Evolutionary conservation across 805 yeast species (phyloP), one percentile per base, ranked within the genome.

Genomic region (Nakazawaea ernobii): DNA sequence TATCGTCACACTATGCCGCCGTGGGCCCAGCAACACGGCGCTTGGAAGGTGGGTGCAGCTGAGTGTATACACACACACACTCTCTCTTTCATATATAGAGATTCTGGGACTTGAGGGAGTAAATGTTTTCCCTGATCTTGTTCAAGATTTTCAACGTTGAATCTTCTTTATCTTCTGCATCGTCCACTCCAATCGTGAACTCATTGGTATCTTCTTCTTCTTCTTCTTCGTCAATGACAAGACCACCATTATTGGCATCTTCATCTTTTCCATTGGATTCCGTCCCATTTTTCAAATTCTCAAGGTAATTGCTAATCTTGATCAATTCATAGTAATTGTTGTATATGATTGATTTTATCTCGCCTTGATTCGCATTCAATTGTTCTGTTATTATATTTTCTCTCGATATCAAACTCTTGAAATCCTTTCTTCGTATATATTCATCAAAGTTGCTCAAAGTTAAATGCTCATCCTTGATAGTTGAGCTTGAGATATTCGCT

Each of bases 251-350:
- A 27, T 2, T 40, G 8, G 36, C 29, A 2, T 35, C 26, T 17
- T 29, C 27, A 7, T 26, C 27, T 4, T 27, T 10, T 15, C 11
- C 26, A 6, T 17, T 26, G 6, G 29, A 20, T 14, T 35, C 45
- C 7, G 39, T 39, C 4, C 41, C 49, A 13, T 52, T 46, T 35
- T 66, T 66, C 39, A 71, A 48, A 32, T 65, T 68, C 46, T 59
- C 61, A 44, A 84, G 62, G 3, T 82, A 74, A 41, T 80, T 77
- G 55, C 80, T 82, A 49, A 84, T 74, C 55, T 82, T 81, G 57
- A 84, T 82, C 53, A 84, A 65, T 51, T 84, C 91, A 59, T 80
- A 82, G 68, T 84, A 84, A 57, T 84, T 84, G 61, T 84, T 86
- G 61, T 84, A 84, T 9, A 84, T 81, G 37, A 84, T 82, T 28